Percentiles rank a stretch among this genome's conserved stretches.
Conservation (phyloP, 1,284 basidiomycete genomes). For the Austroboletus novae-zelandiae region DNA sequence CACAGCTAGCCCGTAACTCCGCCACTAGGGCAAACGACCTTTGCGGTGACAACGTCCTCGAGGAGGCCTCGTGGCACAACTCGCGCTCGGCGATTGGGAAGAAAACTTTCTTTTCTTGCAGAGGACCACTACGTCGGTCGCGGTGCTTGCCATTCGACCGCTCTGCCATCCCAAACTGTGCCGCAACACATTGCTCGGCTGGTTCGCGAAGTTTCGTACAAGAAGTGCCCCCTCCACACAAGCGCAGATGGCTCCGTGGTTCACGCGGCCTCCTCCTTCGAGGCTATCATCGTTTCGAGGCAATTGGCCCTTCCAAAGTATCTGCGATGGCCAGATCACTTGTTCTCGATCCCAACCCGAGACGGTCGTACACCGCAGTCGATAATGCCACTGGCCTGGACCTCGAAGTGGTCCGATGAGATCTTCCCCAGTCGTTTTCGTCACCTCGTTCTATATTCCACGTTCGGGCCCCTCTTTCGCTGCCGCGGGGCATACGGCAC, state of each 20-base stretch:
- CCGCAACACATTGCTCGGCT: slow-evolving; percentile 4
- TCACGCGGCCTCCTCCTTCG: background rate
- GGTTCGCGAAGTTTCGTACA: slow-evolving; percentile 1
- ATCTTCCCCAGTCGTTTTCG: slow-evolving; percentile 2
- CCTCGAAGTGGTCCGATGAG: background rate
- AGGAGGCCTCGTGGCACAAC: slow-evolving; percentile 24
- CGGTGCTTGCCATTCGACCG: background rate
- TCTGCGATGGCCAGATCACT: background rate
- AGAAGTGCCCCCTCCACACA: slow-evolving; percentile 1
- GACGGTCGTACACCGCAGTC: background rate
- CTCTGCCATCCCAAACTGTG: background rate
- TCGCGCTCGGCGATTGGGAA: slow-evolving; percentile 13
- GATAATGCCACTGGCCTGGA: background rate
- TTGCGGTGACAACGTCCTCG: slow-evolving; percentile 17
- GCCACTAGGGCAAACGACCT: slow-evolving; percentile 5
- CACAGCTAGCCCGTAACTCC: slow-evolving; percentile 7
- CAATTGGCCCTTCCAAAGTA: background rate
- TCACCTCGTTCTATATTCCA: background rate
- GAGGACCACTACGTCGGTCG: background rate
- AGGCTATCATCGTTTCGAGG: background rate
- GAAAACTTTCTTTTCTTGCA: slow-evolving; percentile 12
- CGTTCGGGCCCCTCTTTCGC: background rate
- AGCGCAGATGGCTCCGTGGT: background rate
- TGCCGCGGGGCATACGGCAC: slow-evolving; percentile 7
- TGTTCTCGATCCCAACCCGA: background rate